Conservation (phyloP, 306 rosid genomes). For the Glycyrrhiza uralensis region DNA sequence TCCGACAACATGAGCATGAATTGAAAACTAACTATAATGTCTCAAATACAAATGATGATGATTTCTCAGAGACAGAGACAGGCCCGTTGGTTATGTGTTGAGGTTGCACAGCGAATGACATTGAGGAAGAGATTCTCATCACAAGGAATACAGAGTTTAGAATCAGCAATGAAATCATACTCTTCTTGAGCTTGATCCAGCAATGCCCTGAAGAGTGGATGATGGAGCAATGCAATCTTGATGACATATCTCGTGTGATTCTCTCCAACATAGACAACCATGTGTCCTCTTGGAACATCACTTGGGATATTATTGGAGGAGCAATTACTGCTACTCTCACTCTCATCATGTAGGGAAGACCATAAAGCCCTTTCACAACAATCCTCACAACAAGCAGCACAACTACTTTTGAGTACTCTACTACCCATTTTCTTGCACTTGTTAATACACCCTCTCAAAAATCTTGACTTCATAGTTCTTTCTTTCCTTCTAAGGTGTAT, state of each 20-base stretch:
- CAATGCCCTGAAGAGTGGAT: conserved; percentile 80
- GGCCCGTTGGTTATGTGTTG: conserved; percentile 35
- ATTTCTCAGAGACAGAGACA: conserved; percentile 36
- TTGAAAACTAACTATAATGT: conserved; percentile 25
- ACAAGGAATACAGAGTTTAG: conserved; percentile 83
- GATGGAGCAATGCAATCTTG: conserved; percentile 59
- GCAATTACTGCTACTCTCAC: too few species aligned
- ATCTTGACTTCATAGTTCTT: conserved; percentile 36
- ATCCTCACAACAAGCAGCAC: conserved; percentile 46
- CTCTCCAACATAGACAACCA: conserved; percentile 82
- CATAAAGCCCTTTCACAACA: conserved; percentile 58
- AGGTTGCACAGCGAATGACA: conserved; percentile 62
- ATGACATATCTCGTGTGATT: conserved; percentile 74
- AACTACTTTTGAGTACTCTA: conserved; percentile 43
- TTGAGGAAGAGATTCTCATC: conserved; percentile 66
- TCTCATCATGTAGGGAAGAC: conserved; percentile 44
- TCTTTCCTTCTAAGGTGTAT: neutral
- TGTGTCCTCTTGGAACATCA: conserved; percentile 96
- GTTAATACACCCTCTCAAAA: conserved; percentile 53
- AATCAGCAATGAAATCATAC: conserved; percentile 57
- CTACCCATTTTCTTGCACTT: conserved; percentile 74
- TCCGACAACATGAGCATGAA: too few species aligned
- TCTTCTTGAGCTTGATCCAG: conserved; percentile 87
- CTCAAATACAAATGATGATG: neutral
- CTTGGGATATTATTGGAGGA: conserved; percentile 71